Evolutionary conservation across 257 asterid genomes (phyloP).

Genomic region (Nemophila menziesii): DNA sequence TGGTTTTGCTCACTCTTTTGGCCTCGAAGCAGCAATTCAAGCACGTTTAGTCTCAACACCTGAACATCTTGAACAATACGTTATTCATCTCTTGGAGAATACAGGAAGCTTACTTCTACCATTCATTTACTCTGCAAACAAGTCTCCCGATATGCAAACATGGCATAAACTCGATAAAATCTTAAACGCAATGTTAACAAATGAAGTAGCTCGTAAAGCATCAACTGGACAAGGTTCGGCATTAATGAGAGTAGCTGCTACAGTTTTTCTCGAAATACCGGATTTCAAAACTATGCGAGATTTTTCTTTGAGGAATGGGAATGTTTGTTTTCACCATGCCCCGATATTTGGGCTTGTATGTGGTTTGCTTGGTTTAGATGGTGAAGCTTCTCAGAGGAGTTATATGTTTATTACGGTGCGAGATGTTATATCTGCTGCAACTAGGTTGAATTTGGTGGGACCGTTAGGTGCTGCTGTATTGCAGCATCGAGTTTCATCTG

Average conservation of each 20-base stretch:
- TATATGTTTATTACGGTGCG: constrained; percentile 81
- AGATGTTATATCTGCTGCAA: constrained; percentile 85
- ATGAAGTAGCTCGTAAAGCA: constrained; percentile 71
- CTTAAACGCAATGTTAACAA: constrained; percentile 60
- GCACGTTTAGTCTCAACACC: constrained; percentile 40
- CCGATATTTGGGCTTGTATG: constrained; percentile 74
- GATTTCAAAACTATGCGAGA: constrained; percentile 41
- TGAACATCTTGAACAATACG: constrained; percentile 40
- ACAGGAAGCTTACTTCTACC: constrained; percentile 90
- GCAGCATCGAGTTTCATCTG: constrained; percentile 51
- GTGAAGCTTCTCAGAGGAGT: constrained; percentile 53
- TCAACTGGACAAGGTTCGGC: constrained; percentile 84
- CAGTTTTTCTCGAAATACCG: constrained; percentile 59
- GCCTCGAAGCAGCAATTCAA: constrained; percentile 88
- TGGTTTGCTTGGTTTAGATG: constrained; percentile 59
- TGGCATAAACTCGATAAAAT: constrained; percentile 48
- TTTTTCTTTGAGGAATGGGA: constrained; percentile 32
- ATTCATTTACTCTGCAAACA: constrained; percentile 36
- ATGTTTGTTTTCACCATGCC: constrained; percentile 59
- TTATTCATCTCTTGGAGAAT: constrained; percentile 53
- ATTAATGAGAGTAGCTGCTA: constrained; percentile 66
- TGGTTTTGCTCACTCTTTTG: constrained; percentile 93
- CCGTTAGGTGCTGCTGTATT: constrained; percentile 79
- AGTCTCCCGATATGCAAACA: constrained; percentile 45
- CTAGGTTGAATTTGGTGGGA: constrained; percentile 76